These are phyloP conservation scores for Xylariaceae sp. DNA, from an alignment of 2,329 filamentous ascomycete species.

Conservation along the genomic window DNA sequence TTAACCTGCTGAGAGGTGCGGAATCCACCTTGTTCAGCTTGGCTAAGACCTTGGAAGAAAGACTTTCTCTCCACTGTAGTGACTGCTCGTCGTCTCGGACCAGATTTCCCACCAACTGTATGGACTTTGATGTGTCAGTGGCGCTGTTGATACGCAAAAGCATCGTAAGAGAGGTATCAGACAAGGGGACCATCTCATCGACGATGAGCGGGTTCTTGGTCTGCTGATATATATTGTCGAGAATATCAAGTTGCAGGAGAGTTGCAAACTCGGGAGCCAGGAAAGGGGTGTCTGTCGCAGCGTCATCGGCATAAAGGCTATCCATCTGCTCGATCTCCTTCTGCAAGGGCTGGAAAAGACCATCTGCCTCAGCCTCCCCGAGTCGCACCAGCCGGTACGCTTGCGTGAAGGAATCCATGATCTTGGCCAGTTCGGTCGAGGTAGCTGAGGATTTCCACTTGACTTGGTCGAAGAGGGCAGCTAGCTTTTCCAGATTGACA, in stretches of 20 bases:
- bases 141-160: slow-evolving; percentile 39
- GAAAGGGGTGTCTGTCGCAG: slow-evolving; percentile 38
- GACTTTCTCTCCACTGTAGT: slow-evolving; percentile 36
- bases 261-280: slow-evolving; percentile 52
- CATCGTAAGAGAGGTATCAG: slow-evolving; percentile 38
- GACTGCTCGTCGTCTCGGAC: slow-evolving; percentile 24
- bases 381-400: slow-evolving; percentile 52
- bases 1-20: slow-evolving; percentile 55
- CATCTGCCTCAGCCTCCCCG: slow-evolving; percentile 36
- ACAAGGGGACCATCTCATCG: slow-evolving; percentile 43
- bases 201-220: slow-evolving; percentile 20
- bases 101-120: slow-evolving; percentile 46
- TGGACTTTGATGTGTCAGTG: slow-evolving; percentile 32
- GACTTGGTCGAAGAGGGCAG: slow-evolving; percentile 54
- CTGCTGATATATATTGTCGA: slow-evolving; percentile 32
- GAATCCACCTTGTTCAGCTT: slow-evolving; percentile 47
- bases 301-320: slow-evolving; percentile 37
- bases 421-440: slow-evolving; percentile 46
- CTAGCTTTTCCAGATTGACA: slow-evolving; percentile 49
- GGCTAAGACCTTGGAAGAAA: slow-evolving; percentile 49
- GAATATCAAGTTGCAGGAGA: slow-evolving; percentile 46
- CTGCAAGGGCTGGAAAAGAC: slow-evolving; percentile 45
- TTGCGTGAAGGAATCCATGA: slow-evolving; percentile 49
- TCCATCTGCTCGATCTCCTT: slow-evolving; percentile 50
- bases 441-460: slow-evolving; percentile 53